These are phyloP conservation scores for Dalechampia spathulata DNA, from an alignment of 441 rosid genomes.

Conservation along the genomic window DNA sequence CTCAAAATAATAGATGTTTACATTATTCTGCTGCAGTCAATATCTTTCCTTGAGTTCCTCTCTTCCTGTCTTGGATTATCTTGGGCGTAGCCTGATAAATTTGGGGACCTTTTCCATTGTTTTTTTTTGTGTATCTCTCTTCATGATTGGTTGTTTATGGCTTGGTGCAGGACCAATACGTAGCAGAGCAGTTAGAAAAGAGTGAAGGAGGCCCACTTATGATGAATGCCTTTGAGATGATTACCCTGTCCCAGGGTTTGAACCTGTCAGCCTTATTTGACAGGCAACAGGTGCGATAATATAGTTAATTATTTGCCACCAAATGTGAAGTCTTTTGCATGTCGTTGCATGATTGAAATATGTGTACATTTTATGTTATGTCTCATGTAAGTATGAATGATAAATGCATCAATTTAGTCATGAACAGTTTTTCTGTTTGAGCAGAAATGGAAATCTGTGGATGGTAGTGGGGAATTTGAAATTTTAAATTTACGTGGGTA, in stretches of 20 bases:
- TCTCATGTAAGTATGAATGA: no score
- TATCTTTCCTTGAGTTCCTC: not conserved
- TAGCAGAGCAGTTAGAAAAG: conserved; percentile 40
- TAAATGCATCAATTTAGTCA: no score
- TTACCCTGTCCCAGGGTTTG: conserved; percentile 87
- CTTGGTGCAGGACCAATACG: conserved; percentile 59
- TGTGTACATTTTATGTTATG: no score
- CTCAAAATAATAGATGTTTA: conserved; percentile 11
- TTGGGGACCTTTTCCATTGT: not conserved
- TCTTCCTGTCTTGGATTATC: not conserved
- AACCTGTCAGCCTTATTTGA: conserved; percentile 88
- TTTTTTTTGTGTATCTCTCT: conserved; percentile 5
- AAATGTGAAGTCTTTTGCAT: not conserved
- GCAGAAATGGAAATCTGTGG: not conserved
- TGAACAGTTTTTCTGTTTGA: not conserved
- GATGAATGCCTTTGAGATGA: conserved; percentile 98
- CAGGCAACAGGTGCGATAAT: conserved; percentile 55
- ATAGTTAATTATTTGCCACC: conserved; percentile 5
- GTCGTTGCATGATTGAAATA: not conserved
- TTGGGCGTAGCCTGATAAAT: not conserved
- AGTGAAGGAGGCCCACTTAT: conserved; percentile 54
- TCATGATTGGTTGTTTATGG: conserved; percentile 11
- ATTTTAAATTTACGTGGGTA: no score
- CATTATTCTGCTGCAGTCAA: no score
- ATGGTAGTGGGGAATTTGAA: not conserved